Evolutionary conservation across 2,329 filamentous ascomycete genomes (phyloP).

Genomic region (Fusarium anthophilum): DNA sequence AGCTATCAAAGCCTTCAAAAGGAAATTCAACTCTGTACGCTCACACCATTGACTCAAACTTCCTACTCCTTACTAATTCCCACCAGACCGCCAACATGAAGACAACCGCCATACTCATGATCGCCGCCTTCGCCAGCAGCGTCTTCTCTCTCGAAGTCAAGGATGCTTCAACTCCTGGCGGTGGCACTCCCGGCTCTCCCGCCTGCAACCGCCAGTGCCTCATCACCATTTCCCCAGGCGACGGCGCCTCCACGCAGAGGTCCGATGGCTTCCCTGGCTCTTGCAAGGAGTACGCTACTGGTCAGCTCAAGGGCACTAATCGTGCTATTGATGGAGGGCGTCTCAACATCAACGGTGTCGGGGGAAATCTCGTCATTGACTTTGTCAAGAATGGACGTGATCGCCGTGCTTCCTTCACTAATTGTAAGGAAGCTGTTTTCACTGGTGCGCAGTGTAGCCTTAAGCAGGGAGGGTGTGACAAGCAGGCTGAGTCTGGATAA

Average conservation of each 20-base stretch:
- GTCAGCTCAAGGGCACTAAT: background rate
- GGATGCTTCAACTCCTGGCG: background rate
- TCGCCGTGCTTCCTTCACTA: background rate
- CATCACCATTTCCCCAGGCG: background rate
- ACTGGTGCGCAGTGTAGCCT: background rate
- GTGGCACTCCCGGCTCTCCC: background rate
- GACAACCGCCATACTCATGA: background rate
- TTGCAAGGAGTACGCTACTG: background rate
- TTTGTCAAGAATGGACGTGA: background rate
- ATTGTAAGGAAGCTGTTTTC: background rate
- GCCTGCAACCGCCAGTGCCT: background rate
- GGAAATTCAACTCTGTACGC: fast-evolving
- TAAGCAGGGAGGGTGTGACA: background rate
- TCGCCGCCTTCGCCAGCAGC: background rate
- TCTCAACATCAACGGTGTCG: background rate
- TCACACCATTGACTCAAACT: fast-evolving
- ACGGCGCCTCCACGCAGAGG: background rate
- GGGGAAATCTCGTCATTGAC: background rate
- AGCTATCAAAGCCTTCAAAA: fast-evolving
- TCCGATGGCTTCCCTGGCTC: background rate
- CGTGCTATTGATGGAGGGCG: background rate
- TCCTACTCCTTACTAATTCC: fast-evolving
- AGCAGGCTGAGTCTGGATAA: background rate
- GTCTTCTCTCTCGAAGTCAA: background rate
- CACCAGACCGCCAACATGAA: background rate